Evolutionary conservation across 208 protist genomes (phyloP).

Genomic region (Trichomonas tenax): DNA sequence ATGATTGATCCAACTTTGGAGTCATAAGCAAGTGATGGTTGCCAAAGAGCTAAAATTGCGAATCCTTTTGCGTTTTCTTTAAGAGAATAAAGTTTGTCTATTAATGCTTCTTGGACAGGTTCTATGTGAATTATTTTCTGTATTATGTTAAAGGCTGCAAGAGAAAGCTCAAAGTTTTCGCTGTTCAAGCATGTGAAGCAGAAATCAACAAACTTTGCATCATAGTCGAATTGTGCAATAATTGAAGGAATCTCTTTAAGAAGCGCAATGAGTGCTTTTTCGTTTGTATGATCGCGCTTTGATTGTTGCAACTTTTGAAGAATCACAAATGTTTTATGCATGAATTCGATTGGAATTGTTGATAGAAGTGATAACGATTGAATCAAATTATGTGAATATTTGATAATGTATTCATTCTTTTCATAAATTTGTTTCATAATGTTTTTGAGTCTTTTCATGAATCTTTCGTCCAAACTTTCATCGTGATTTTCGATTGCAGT

Average conservation of each 20-base stretch:
- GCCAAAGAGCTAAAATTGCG: background rate
- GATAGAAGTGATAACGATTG: too few relatives aligned
- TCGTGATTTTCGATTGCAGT: too few relatives aligned
- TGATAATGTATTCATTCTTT: too few relatives aligned
- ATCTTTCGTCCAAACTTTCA: too few relatives aligned
- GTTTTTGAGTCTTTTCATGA: too few relatives aligned
- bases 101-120: background rate
- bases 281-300: background rate
- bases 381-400: too few relatives aligned
- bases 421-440: too few relatives aligned
- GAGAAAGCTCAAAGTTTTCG: background rate
- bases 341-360: background rate
- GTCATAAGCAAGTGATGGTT: background rate
- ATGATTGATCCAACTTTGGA: too few relatives aligned
- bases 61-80: background rate
- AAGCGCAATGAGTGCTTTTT: background rate
- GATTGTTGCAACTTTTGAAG: background rate
- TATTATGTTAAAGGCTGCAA: background rate
- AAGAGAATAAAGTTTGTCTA: background rate
- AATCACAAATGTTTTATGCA: background rate
- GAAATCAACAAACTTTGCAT: background rate
- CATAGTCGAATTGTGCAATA: background rate
- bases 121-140: background rate
- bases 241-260: background rate
- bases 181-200: background rate